Evolutionary conservation across 108 stramenopile species (phyloP).

Genomic region (Craspedostauros australis): DNA sequence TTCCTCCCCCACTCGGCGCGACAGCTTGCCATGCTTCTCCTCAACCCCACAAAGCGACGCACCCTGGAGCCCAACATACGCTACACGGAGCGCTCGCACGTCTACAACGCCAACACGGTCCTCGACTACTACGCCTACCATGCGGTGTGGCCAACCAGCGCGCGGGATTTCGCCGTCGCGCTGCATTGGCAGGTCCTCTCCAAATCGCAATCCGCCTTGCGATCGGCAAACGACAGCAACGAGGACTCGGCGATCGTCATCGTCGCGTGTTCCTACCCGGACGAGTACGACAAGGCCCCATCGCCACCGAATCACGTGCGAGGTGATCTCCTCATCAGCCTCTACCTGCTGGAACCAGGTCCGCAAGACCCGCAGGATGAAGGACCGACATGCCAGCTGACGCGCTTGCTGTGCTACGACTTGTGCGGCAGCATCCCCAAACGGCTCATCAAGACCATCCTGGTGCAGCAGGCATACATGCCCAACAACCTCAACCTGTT

Average conservation of each 20-base stretch:
- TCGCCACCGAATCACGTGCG: constrained; percentile 21
- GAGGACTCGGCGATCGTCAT: constrained; percentile 17
- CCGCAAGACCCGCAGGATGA: not conserved
- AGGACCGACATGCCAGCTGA: constrained; percentile 3
- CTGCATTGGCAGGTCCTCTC: constrained; percentile 33
- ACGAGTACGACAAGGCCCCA: constrained; percentile 16
- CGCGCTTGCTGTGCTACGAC: constrained; percentile 25
- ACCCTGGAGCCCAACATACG: constrained; percentile 6
- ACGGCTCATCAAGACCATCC: constrained; percentile 10
- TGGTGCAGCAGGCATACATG: constrained; percentile 25
- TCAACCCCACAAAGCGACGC: not conserved
- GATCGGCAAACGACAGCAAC: not conserved
- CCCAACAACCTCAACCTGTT: too few relatives aligned
- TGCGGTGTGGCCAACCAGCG: constrained; percentile 43
- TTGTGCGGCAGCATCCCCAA: constrained; percentile 25
- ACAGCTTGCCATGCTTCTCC: constrained; percentile 14
- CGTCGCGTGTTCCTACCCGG: constrained; percentile 31
- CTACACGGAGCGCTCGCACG: not conserved
- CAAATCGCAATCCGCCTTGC: not conserved
- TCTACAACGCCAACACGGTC: constrained; percentile 28
- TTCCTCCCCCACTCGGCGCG: not conserved
- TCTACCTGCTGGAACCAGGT: constrained; percentile 2
- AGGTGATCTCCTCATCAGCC: constrained; percentile 6
- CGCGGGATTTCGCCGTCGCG: constrained; percentile 35
- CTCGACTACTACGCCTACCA: constrained; percentile 28